phyloP scores from a whole-genome alignment of 352 stramenopile genomes.

The Globisporangium takayamanum region DNA sequence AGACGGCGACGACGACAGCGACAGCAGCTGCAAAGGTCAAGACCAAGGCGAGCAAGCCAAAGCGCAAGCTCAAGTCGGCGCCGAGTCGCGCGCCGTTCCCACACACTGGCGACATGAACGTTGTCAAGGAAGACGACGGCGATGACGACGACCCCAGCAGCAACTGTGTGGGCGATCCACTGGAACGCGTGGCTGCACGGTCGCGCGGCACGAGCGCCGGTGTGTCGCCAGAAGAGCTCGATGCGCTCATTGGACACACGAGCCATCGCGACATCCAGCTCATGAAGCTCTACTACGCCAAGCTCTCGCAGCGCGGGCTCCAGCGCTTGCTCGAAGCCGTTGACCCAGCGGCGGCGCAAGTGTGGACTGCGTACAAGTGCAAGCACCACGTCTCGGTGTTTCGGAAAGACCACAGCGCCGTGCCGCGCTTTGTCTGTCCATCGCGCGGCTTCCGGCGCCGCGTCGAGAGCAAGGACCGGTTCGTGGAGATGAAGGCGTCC shows the following conservation, averaged over 20 bases:
- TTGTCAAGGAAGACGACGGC: slow-evolving; percentile 15
- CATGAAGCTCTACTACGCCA: slow-evolving; percentile 71
- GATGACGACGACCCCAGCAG: slow-evolving; percentile 10
- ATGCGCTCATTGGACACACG: slow-evolving; percentile 49
- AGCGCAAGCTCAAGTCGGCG: slow-evolving; percentile 52
- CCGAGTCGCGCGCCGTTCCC: slow-evolving; percentile 21
- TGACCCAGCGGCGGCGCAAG: slow-evolving; percentile 17
- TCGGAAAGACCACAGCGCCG: slow-evolving; percentile 17
- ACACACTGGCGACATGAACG: slow-evolving; percentile 8
- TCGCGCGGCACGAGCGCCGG: neutral
- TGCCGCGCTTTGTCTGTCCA: slow-evolving; percentile 1
- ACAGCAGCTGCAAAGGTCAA: neutral
- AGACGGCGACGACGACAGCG: no score
- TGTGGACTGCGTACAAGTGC: slow-evolving; percentile 50
- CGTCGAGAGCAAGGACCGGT: neutral
- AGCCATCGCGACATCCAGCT: slow-evolving; percentile 61
- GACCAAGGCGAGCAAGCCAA: slow-evolving; percentile 14
- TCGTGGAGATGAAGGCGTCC: slow-evolving; percentile 73
- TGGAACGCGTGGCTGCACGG: neutral
- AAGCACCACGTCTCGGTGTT: slow-evolving; percentile 33
- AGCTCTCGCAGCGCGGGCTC: slow-evolving; percentile 50
- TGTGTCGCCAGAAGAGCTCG: slow-evolving; percentile 44
- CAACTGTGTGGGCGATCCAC: neutral
- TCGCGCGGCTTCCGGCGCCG: slow-evolving; percentile 2
- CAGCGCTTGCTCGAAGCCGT: slow-evolving; percentile 42